Evolutionary conservation across 2,329 filamentous ascomycete species (phyloP).

Genomic region (Sphaerulina populicola): DNA sequence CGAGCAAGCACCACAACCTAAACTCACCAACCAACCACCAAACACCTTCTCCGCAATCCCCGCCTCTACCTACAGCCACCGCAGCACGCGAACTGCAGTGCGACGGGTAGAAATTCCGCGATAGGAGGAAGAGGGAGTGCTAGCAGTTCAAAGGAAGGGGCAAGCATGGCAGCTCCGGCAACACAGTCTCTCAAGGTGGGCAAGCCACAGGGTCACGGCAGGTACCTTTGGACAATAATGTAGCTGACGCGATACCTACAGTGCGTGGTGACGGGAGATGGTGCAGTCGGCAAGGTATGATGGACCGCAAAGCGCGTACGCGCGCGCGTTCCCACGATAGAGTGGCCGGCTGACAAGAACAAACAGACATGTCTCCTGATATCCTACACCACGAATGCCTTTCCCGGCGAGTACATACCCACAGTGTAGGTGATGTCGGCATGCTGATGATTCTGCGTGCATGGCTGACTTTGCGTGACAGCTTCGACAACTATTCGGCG

Average conservation of each 20-base stretch:
- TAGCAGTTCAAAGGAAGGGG: conserved; percentile 1
- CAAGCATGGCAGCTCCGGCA: conserved; percentile 6
- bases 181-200: background rate
- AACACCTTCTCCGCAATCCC: background rate
- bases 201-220: background rate
- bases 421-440: conserved; percentile 61
- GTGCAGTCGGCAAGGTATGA: conserved; percentile 94
- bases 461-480: conserved; percentile 33
- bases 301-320: background rate
- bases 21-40: background rate
- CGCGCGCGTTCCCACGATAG: background rate
- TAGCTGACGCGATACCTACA: conserved; percentile 7
- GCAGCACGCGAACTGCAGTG: conserved; percentile 2
- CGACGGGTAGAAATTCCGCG: conserved; percentile 1
- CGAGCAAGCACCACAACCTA: background rate
- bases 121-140: conserved; percentile 3
- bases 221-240: background rate
- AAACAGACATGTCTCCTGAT: conserved; percentile 92
- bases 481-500: conserved; percentile 97
- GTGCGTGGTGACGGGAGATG: conserved; percentile 97
- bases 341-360: conserved; percentile 22
- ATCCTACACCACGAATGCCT: conserved; percentile 98
- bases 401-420: conserved; percentile 99
- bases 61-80: background rate
- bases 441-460: conserved; percentile 29